phyloP scores from a whole-genome alignment of 2,329 filamentous ascomycete genomes.

The Exophiala alcalophila region DNA sequence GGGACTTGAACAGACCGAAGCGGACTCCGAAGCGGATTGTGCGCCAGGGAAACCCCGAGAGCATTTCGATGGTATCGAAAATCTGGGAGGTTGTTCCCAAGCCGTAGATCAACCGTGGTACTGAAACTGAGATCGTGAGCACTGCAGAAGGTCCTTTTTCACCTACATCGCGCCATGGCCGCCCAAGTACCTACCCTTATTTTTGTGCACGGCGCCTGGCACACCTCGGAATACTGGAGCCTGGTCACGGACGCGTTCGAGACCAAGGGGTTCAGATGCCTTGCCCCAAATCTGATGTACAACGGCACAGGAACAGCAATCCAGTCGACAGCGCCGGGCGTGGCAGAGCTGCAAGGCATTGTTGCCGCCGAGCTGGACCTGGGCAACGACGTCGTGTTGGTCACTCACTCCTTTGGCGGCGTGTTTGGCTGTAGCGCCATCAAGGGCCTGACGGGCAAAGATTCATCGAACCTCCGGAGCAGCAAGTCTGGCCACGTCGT shows the following conservation, averaged over 20 bases:
- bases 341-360: slow-evolving; percentile 6
- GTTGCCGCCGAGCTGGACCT: slow-evolving; percentile 7
- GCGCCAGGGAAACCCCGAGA: too few species aligned
- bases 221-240: slow-evolving; percentile 16
- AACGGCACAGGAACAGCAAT: slow-evolving; percentile 6
- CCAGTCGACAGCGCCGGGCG: slow-evolving; percentile 3
- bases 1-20: too few species aligned
- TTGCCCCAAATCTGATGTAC: slow-evolving; percentile 9
- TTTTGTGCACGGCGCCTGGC: slow-evolving; percentile 17
- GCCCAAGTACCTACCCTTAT: slow-evolving; percentile 21
- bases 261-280: slow-evolving; percentile 8
- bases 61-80: too few species aligned
- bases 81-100: too few species aligned
- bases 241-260: slow-evolving; percentile 3
- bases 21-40: too few species aligned
- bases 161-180: too few species aligned
- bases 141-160: too few species aligned
- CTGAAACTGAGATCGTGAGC: neutral
- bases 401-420: slow-evolving; percentile 20
- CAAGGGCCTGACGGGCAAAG: slow-evolving; percentile 15
- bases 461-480: slow-evolving; percentile 4
- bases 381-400: slow-evolving; percentile 17
- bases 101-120: too few species aligned
- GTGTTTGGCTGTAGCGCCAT: slow-evolving; percentile 14
- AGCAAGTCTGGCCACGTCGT: slow-evolving; percentile 39